A percentile compares a stretch with the other conserved stretches of the same genome.
phyloP scores from a whole-genome alignment of 768 basidiomycete genomes.

The Daedaleopsis sinensis region DNA sequence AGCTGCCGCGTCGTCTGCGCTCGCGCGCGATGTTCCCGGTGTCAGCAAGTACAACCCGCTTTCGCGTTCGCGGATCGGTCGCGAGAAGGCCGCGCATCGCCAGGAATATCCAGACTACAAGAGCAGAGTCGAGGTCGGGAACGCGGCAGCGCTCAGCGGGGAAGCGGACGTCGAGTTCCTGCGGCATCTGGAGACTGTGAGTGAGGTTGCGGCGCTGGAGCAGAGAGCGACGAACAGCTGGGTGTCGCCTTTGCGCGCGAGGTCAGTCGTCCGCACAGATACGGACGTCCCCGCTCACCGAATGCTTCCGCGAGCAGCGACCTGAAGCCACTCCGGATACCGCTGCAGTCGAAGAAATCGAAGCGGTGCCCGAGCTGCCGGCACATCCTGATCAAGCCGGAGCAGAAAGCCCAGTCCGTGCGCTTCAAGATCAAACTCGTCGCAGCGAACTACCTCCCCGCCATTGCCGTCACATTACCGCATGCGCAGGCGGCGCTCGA shows the following conservation, averaged over 20 bases:
- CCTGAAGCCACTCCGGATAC: conserved; percentile 86
- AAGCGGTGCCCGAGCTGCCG: conserved; percentile 95
- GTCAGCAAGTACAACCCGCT: conserved; percentile 77
- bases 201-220: conserved; percentile 70
- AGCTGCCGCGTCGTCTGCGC: conserved; percentile 85
- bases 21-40: conserved; percentile 86
- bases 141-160: conserved; percentile 57
- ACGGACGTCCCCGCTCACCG: no score
- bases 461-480: conserved; percentile 74
- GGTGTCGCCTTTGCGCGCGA: conserved; percentile 63
- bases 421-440: conserved; percentile 98
- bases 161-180: conserved; percentile 75
- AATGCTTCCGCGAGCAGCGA: conserved; percentile 51
- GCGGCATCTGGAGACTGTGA: conserved; percentile 59
- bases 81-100: conserved; percentile 67
- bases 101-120: conserved; percentile 82
- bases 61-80: conserved; percentile 47
- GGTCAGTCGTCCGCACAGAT: conserved; percentile 45
- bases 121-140: conserved; percentile 66
- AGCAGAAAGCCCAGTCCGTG: conserved; percentile 93
- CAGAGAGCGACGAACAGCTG: conserved; percentile 85
- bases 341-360: conserved; percentile 89
- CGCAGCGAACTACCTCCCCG: conserved; percentile 91
- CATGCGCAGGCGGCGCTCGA: conserved; percentile 46
- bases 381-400: conserved; percentile 97